These are phyloP conservation scores for Pachysandra terminalis DNA, from an alignment of 164 flowering plant species.

Conservation along the genomic window DNA sequence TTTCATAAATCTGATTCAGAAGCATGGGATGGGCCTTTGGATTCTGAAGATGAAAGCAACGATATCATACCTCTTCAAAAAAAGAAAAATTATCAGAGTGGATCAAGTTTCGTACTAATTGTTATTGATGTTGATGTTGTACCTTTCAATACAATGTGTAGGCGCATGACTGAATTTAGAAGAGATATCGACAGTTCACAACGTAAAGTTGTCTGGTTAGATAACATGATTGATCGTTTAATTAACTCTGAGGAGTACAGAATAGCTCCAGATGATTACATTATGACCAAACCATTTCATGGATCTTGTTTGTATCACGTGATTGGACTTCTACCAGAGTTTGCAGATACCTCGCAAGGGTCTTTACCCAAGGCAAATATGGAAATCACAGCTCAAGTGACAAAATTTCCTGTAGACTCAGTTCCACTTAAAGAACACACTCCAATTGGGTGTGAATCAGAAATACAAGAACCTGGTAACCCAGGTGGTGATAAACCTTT, in stretches of 20 bases:
- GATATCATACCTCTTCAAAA: too few relatives aligned
- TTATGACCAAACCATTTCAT: constrained; percentile 39
- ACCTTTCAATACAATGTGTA: neutral
- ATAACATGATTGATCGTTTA: neutral
- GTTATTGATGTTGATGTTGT: constrained; percentile 22
- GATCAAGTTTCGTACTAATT: constrained; percentile 9
- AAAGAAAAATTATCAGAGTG: neutral
- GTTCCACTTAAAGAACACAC: neutral
- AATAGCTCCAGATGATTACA: constrained; percentile 15
- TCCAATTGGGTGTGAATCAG: neutral
- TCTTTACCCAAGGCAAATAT: neutral
- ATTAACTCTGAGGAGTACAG: neutral
- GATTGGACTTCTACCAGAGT: constrained; percentile 24
- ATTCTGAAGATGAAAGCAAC: too few relatives aligned
- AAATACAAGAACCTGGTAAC: neutral
- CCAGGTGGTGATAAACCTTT: constrained; percentile 21
- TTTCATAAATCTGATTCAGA: too few relatives aligned
- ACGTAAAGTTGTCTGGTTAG: constrained; percentile 39
- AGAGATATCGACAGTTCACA: constrained; percentile 2
- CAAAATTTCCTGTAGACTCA: neutral
- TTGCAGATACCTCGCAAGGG: constrained; percentile 9
- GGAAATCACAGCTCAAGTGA: neutral
- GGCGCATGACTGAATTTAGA: constrained; percentile 10
- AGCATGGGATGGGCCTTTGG: too few relatives aligned
- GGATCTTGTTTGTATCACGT: constrained; percentile 29